Conservation (phyloP, 805 yeast genomes). For the Metschnikowia lochheadii region DNA sequence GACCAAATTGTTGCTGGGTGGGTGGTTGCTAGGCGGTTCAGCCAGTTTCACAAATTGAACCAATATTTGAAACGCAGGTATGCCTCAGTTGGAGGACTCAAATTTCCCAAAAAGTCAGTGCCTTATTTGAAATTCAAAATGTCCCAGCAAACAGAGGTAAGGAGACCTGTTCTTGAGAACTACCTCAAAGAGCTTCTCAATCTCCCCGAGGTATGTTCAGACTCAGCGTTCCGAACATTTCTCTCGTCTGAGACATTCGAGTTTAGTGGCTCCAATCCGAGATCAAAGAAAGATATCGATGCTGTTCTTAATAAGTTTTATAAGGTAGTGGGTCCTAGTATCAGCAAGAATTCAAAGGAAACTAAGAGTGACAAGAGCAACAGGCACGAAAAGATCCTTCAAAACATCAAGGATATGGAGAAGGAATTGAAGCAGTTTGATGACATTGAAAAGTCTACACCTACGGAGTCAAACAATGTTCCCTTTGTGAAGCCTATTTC, state of each 20-base stretch:
- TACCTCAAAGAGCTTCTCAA: slow-evolving; percentile 57
- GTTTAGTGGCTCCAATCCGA: slow-evolving; percentile 17
- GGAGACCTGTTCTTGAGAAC: slow-evolving; percentile 57
- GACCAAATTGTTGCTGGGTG: slow-evolving; percentile 63
- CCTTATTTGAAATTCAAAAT: slow-evolving; percentile 68
- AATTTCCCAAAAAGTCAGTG: slow-evolving; percentile 58
- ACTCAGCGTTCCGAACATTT: slow-evolving; percentile 68
- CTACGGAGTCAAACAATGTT: slow-evolving; percentile 15
- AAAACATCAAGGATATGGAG: slow-evolving; percentile 47
- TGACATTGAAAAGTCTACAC: slow-evolving; percentile 25
- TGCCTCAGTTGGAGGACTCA: slow-evolving; percentile 45
- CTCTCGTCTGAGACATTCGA: slow-evolving; percentile 66
- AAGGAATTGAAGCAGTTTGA: slow-evolving; percentile 51
- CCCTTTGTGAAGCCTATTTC: slow-evolving; percentile 79
- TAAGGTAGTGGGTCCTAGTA: neutral
- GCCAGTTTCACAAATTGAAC: slow-evolving; percentile 74
- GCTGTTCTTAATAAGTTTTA: slow-evolving; percentile 34
- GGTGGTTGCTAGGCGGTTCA: slow-evolving; percentile 87
- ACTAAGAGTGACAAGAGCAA: neutral
- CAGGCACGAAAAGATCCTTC: slow-evolving; percentile 18
- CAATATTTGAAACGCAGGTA: slow-evolving; percentile 55
- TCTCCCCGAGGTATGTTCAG: slow-evolving; percentile 68
- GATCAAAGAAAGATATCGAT: slow-evolving; percentile 21
- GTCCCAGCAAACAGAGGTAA: slow-evolving; percentile 55
- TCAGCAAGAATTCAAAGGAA: slow-evolving; percentile 11